Evolutionary conservation across 2,329 filamentous ascomycete genomes (phyloP).

Genomic region (Scortechinia acanthostroma): DNA sequence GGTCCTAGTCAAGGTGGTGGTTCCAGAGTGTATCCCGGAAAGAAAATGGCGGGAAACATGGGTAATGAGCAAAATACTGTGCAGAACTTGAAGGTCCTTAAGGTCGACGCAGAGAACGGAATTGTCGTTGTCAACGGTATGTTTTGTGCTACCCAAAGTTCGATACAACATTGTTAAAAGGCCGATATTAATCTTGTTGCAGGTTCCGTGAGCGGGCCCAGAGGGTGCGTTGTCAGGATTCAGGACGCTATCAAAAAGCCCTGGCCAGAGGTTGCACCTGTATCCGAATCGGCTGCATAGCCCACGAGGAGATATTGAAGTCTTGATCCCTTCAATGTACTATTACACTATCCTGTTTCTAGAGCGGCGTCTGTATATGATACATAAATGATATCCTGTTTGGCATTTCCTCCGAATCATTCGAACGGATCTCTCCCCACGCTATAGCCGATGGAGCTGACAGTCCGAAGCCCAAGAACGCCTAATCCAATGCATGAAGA

Average conservation of each 20-base stretch:
- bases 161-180: too few relatives aligned
- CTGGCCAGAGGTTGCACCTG: slow-evolving; percentile 40
- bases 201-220: slow-evolving; percentile 54
- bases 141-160: neutral
- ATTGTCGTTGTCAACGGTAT: slow-evolving; percentile 54
- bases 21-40: slow-evolving; percentile 57
- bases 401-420: neutral
- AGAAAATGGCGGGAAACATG: slow-evolving; percentile 64
- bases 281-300: neutral
- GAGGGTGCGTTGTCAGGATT: slow-evolving; percentile 50
- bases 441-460: too few relatives aligned
- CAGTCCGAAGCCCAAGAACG: slow-evolving; percentile 1
- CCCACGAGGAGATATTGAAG: neutral
- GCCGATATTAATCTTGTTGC: slow-evolving; percentile 2
- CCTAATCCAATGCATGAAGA: neutral
- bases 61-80: slow-evolving; percentile 53
- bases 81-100: slow-evolving; percentile 55
- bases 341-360: neutral
- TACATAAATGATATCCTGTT: slow-evolving; percentile 2
- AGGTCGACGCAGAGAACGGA: slow-evolving; percentile 51
- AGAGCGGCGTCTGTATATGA: slow-evolving; percentile 2
- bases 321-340: neutral
- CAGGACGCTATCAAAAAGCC: slow-evolving; percentile 61
- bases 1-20: slow-evolving; percentile 58
- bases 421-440: too few relatives aligned